Conservation (phyloP, 2,329 filamentous ascomycete genomes). For the Chrysosporium queenslandicum region DNA sequence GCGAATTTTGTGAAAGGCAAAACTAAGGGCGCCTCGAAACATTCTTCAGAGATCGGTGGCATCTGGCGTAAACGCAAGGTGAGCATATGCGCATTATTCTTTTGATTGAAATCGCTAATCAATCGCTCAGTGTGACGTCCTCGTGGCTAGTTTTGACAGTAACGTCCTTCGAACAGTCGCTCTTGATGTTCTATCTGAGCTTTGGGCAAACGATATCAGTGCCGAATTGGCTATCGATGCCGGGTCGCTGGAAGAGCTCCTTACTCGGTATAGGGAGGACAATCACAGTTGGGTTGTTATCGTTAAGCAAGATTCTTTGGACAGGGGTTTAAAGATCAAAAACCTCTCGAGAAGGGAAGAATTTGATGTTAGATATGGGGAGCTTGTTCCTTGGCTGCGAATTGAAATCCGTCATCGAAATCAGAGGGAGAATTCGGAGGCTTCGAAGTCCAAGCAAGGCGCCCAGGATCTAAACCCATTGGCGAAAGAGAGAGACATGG, state of each 20-base stretch:
- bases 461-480: constrained; percentile 28
- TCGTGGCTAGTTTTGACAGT: constrained; percentile 79
- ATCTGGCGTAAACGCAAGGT: constrained; percentile 56
- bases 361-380: constrained; percentile 60
- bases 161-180: constrained; percentile 64
- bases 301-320: constrained; percentile 58
- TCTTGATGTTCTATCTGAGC: constrained; percentile 62
- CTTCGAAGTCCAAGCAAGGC: constrained; percentile 31
- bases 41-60: constrained; percentile 53
- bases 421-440: constrained; percentile 44
- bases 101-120: not conserved
- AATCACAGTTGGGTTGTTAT: constrained; percentile 84
- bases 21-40: constrained; percentile 54
- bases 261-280: constrained; percentile 56
- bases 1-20: constrained; percentile 41
- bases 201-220: constrained; percentile 77
- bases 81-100: constrained; percentile 26
- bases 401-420: constrained; percentile 73
- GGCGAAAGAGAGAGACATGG: constrained; percentile 47
- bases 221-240: constrained; percentile 78
- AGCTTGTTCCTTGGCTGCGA: constrained; percentile 71
- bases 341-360: constrained; percentile 71
- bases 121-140: constrained; percentile 61
- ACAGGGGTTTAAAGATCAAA: constrained; percentile 60
- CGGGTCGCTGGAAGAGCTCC: constrained; percentile 65